Conservation (phyloP, 345 rosid genomes). For the Arabis alpina region DNA sequence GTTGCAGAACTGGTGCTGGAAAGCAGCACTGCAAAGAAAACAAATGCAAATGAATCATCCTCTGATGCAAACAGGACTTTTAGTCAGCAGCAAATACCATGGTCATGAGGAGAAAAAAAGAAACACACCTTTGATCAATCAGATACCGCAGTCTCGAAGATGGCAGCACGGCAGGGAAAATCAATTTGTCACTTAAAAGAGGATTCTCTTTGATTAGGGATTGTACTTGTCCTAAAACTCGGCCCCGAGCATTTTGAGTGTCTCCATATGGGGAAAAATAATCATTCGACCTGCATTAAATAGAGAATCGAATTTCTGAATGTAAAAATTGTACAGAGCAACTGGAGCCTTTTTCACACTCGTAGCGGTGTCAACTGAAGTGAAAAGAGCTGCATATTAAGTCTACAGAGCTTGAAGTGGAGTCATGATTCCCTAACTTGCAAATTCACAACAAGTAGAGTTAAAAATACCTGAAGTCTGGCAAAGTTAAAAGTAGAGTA, state of each 20-base stretch:
- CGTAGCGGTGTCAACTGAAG: too few relatives aligned
- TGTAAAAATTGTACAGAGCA: conserved; percentile 9
- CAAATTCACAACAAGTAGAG: too few relatives aligned
- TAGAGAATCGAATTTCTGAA: conserved; percentile 18
- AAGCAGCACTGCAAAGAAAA: conserved; percentile 62
- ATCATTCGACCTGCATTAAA: conserved; percentile 67
- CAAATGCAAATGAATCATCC: conserved; percentile 25
- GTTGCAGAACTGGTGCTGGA: conserved; percentile 90
- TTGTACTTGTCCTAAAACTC: conserved; percentile 70
- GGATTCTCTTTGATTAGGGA: conserved; percentile 85
- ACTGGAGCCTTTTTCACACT: neutral
- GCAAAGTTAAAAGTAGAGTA: conserved; percentile 73
- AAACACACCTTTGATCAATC: conserved; percentile 78
- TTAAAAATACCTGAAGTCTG: conserved; percentile 61
- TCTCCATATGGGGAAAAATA: conserved; percentile 89
- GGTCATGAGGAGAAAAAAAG: conserved; percentile 4
- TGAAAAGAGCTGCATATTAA: too few relatives aligned
- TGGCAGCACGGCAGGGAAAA: conserved; percentile 59
- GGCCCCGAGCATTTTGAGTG: conserved; percentile 71
- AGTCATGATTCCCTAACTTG: too few relatives aligned
- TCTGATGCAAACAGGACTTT: neutral
- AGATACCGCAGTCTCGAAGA: conserved; percentile 75
- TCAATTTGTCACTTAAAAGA: conserved; percentile 74
- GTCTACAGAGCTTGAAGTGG: too few relatives aligned
- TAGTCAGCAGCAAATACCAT: conserved; percentile 2